These are phyloP conservation scores for Colletotrichum euphorbiae DNA, from an alignment of 2,329 filamentous ascomycete species.

Conservation along the genomic window DNA sequence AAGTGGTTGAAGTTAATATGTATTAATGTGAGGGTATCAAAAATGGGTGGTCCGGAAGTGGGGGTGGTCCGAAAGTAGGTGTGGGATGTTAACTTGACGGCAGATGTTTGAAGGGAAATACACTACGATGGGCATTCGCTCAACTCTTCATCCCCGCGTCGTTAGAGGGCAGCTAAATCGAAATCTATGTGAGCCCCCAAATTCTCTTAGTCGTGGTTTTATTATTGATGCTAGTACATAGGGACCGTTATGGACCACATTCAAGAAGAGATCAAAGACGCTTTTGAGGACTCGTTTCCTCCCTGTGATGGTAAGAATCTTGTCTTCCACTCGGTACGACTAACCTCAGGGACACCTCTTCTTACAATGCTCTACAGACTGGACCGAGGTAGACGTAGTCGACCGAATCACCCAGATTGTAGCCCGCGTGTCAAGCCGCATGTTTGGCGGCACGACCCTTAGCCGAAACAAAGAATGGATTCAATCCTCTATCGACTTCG, in stretches of 20 bases:
- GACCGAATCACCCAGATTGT: constrained; percentile 44
- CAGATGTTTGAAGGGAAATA: constrained; percentile 49
- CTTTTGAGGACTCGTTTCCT: constrained; percentile 1
- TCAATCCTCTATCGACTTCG: constrained; percentile 45
- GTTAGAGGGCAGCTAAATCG: constrained; percentile 44
- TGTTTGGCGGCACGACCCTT: constrained; percentile 45
- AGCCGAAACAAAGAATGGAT: constrained; percentile 47
- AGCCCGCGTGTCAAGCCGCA: constrained; percentile 45
- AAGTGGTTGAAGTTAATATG: too few relatives aligned
- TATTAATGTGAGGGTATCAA: too few relatives aligned
- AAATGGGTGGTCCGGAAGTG: too few relatives aligned
- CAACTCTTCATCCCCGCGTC: constrained; percentile 45
- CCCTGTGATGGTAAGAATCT: background rate
- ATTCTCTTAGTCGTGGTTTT: too few relatives aligned
- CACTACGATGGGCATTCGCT: constrained; percentile 46
- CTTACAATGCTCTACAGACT: constrained; percentile 40
- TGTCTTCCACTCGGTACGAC: too few relatives aligned
- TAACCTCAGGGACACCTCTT: rapidly evolving
- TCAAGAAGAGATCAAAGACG: constrained; percentile 4
- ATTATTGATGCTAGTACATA: background rate
- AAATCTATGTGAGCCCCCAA: background rate
- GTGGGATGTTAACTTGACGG: too few relatives aligned
- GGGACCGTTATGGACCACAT: background rate
- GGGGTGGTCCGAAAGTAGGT: too few relatives aligned
- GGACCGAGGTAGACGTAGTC: constrained; percentile 43